Conservation (phyloP, 2,329 filamentous ascomycete genomes). For the Rasamsonia emersonii region DNA sequence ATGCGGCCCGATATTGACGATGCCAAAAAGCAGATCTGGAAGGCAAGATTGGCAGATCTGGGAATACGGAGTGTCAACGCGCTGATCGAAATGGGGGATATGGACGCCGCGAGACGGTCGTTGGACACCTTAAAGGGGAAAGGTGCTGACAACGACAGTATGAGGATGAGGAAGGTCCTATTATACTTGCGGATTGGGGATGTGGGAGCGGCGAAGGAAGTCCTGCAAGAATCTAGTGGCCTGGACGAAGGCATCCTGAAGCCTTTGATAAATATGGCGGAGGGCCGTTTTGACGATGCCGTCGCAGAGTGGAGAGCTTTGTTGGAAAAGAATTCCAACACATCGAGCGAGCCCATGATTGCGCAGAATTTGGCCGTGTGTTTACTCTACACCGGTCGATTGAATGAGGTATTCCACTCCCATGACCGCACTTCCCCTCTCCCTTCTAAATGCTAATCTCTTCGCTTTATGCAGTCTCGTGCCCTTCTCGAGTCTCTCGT, state of each 20-base stretch:
- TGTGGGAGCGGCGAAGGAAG: constrained; percentile 54
- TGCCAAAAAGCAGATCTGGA: constrained; percentile 59
- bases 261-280: constrained; percentile 69
- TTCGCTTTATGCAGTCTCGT: constrained; percentile 45
- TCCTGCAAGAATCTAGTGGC: constrained; percentile 35
- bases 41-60: constrained; percentile 61
- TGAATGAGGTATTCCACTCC: constrained; percentile 52
- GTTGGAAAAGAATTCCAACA: constrained; percentile 35
- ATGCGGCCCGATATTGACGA: constrained; percentile 43
- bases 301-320: constrained; percentile 52
- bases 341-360: constrained; percentile 57
- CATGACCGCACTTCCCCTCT: background rate
- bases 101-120: constrained; percentile 69
- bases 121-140: constrained; percentile 49
- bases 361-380: constrained; percentile 78
- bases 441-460: constrained; percentile 2
- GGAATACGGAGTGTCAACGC: constrained; percentile 55
- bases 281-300: constrained; percentile 62
- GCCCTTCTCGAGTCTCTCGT: constrained; percentile 59
- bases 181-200: constrained; percentile 75
- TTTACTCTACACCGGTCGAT: constrained; percentile 68
- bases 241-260: constrained; percentile 34
- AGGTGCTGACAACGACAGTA: constrained; percentile 20
- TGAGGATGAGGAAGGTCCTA: constrained; percentile 45
- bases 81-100: constrained; percentile 63